Conservation (phyloP, 768 basidiomycete species). For the Daedalea quercina region DNA sequence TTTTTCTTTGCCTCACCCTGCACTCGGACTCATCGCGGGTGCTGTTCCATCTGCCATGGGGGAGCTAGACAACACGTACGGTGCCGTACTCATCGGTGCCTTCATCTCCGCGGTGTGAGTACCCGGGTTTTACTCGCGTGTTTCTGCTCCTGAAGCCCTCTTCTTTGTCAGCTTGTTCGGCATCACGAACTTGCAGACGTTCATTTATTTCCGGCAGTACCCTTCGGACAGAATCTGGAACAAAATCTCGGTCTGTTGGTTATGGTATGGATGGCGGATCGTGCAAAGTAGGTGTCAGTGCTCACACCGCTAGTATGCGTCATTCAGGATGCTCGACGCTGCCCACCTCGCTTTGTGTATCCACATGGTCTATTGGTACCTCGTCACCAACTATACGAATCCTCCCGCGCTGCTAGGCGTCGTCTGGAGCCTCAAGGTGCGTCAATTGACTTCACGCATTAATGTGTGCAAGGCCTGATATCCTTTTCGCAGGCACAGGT, state of each 20-base stretch:
- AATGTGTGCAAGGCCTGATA: neutral
- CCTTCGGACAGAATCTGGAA: slow-evolving; percentile 10
- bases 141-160: too few relatives aligned
- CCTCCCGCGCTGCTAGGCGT: slow-evolving; percentile 10
- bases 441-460: neutral
- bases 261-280: slow-evolving; percentile 13
- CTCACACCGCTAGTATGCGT: neutral
- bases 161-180: slow-evolving; percentile 16
- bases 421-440: slow-evolving; percentile 17
- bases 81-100: slow-evolving; percentile 14
- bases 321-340: slow-evolving; percentile 13
- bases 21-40: neutral
- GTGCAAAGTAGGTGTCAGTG: neutral
- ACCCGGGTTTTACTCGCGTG: neutral
- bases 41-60: slow-evolving; percentile 1
- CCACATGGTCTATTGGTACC: slow-evolving; percentile 16
- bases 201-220: slow-evolving; percentile 15
- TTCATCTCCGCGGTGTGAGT: slow-evolving; percentile 14
- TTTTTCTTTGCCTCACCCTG: neutral
- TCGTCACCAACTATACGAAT: slow-evolving; percentile 12
- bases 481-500: slow-evolving; percentile 8
- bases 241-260: slow-evolving; percentile 13
- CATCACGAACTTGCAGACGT: slow-evolving; percentile 13
- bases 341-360: slow-evolving; percentile 12
- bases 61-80: slow-evolving; percentile 12